A percentile compares a stretch with the other conserved stretches of the same genome.
These are phyloP conservation scores for Salvia rosmarinus DNA, from an alignment of 257 asterid genomes.

Conservation along the genomic window DNA sequence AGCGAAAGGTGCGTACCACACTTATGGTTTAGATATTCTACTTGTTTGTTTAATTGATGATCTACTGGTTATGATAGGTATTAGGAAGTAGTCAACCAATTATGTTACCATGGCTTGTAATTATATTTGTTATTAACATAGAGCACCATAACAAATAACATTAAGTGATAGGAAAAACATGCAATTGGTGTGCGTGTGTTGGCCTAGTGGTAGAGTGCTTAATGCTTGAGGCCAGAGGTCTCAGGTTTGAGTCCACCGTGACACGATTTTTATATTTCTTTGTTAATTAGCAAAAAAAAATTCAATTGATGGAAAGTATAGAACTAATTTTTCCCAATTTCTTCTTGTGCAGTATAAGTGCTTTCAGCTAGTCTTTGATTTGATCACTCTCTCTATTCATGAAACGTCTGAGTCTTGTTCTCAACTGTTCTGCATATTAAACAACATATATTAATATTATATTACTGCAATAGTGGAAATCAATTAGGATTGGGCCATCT, in stretches of 20 bases:
- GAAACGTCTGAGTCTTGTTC: not conserved
- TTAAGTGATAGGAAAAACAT: not conserved
- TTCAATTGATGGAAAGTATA: not conserved
- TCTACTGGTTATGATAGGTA: not conserved
- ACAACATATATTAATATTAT: not conserved
- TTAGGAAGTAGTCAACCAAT: not conserved
- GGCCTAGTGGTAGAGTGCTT: too few species aligned
- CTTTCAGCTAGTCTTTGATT: not conserved
- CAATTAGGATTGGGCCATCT: not conserved
- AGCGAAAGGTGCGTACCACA: conserved; percentile 71
- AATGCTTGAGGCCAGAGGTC: too few species aligned
- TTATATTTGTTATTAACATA: not conserved
- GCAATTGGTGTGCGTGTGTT: too few species aligned
- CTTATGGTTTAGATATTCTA: conserved; percentile 11
- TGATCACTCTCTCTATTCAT: not conserved
- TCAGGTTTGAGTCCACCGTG: too few species aligned
- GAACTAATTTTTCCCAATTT: not conserved
- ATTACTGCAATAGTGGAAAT: not conserved
- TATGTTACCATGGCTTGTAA: not conserved
- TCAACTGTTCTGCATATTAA: not conserved
- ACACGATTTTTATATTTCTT: too few species aligned
- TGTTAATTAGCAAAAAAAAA: too few species aligned
- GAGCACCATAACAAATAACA: not conserved
- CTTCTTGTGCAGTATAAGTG: not conserved
- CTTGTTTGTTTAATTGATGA: conserved; percentile 10